These are phyloP conservation scores for Trypanosoma congolense DNA, from an alignment of 208 protist genomes.

Conservation along the genomic window DNA sequence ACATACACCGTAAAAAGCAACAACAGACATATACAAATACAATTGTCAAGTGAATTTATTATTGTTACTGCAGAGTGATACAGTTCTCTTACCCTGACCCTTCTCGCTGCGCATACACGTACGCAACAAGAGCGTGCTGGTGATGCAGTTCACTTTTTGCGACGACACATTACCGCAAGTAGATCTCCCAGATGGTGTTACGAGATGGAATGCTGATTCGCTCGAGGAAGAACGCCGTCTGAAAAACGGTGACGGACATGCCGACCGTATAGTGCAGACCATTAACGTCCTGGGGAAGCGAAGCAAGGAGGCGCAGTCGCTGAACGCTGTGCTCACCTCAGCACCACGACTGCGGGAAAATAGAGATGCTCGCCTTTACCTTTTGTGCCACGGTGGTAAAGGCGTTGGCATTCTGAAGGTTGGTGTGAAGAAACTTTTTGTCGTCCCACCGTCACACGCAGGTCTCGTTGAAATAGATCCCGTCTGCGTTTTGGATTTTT, in stretches of 20 bases:
- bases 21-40: no score
- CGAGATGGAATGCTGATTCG: constrained; percentile 41
- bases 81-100: no score
- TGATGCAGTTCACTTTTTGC: background rate
- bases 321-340: constrained; percentile 58
- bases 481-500: constrained; percentile 93
- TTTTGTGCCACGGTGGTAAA: constrained; percentile 38
- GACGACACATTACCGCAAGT: constrained; percentile 28
- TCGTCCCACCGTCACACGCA: constrained; percentile 43
- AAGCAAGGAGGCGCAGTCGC: constrained; percentile 51
- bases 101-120: no score
- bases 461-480: constrained; percentile 85
- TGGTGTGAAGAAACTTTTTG: constrained; percentile 87
- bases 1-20: no score
- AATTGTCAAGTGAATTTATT: no score
- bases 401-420: constrained; percentile 89
- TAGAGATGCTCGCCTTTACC: constrained; percentile 55
- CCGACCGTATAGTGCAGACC: constrained; percentile 45
- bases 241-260: constrained; percentile 19
- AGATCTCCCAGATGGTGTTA: constrained; percentile 50
- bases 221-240: constrained; percentile 31
- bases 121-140: no score
- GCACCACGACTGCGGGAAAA: constrained; percentile 52
- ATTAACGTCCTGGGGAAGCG: constrained; percentile 72
- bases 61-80: no score